phyloP scores from a whole-genome alignment of 805 yeast genomes.

The Candida silvicultrix region DNA sequence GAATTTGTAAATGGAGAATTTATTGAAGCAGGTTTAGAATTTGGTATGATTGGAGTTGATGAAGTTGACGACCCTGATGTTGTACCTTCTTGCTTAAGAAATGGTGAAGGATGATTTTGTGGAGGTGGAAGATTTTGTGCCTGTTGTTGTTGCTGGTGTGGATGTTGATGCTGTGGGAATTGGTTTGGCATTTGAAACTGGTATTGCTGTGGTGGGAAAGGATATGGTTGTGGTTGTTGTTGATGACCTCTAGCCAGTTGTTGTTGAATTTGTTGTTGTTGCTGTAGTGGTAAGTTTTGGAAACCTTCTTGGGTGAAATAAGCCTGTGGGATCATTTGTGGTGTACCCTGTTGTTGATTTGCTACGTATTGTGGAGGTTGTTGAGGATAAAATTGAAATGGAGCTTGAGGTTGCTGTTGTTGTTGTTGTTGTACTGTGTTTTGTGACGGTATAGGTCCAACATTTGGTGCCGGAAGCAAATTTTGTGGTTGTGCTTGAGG shows the following conservation, averaged over 20 bases:
- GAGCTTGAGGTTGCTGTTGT: slow-evolving; percentile 3
- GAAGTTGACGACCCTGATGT: neutral
- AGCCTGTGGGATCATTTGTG: neutral
- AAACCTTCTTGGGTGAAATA: neutral
- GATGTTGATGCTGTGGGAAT: slow-evolving; percentile 2
- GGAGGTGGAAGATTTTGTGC: neutral
- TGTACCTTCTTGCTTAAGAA: neutral
- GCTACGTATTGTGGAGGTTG: slow-evolving; percentile 3
- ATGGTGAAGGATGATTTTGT: slow-evolving; percentile 1
- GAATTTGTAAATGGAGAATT: slow-evolving; percentile 1
- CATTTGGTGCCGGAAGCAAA: neutral
- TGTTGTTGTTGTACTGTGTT: neutral
- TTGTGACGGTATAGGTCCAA: neutral
- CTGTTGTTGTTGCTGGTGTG: slow-evolving; percentile 1
- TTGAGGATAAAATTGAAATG: slow-evolving; percentile 2
- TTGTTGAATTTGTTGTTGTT: neutral
- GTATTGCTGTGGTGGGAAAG: neutral
- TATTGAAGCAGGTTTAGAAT: neutral
- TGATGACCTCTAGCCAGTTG: neutral
- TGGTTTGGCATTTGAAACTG: neutral
- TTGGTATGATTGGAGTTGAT: neutral
- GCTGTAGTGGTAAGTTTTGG: neutral
- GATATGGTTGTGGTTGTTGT: slow-evolving; percentile 1
- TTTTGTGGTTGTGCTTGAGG: slow-evolving; percentile 1
- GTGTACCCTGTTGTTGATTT: neutral